Evolutionary conservation across 257 asterid genomes (phyloP).

Genomic region (Capsicum pubescens): DNA sequence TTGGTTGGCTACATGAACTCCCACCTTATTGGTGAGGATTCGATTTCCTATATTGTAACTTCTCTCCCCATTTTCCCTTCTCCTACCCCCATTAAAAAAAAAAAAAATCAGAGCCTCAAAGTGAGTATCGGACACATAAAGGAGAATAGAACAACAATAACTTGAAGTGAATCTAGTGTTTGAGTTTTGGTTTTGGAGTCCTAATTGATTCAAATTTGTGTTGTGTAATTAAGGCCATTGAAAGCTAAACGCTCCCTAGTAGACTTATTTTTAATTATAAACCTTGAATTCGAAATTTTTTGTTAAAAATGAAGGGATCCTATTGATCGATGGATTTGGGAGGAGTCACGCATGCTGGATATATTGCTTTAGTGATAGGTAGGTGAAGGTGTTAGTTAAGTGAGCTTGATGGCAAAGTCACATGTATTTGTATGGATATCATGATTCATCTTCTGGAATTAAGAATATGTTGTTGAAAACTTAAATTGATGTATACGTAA

Average conservation of each 20-base stretch:
- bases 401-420: slow-evolving; percentile 12
- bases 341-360: neutral
- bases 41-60: too few relatives aligned
- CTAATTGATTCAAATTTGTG: neutral
- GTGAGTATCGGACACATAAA: too few relatives aligned
- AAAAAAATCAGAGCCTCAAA: too few relatives aligned
- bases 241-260: neutral
- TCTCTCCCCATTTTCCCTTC: too few relatives aligned
- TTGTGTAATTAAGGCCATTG: neutral
- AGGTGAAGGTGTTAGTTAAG: neutral
- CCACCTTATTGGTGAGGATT: too few relatives aligned
- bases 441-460: neutral
- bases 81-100: too few relatives aligned
- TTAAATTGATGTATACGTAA: neutral
- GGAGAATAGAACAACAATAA: too few relatives aligned
- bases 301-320: neutral
- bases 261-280: neutral
- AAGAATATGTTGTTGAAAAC: neutral
- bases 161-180: too few relatives aligned
- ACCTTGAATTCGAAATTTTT: rapidly evolving
- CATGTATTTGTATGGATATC: slow-evolving; percentile 10
- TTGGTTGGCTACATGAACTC: too few relatives aligned
- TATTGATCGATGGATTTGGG: neutral
- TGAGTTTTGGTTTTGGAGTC: too few relatives aligned
- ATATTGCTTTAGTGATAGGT: neutral